Evolutionary conservation across 1,284 basidiomycete species (phyloP), one percentile per base, ranked within the genome.

Genomic region (Cerioporus squamosus): DNA sequence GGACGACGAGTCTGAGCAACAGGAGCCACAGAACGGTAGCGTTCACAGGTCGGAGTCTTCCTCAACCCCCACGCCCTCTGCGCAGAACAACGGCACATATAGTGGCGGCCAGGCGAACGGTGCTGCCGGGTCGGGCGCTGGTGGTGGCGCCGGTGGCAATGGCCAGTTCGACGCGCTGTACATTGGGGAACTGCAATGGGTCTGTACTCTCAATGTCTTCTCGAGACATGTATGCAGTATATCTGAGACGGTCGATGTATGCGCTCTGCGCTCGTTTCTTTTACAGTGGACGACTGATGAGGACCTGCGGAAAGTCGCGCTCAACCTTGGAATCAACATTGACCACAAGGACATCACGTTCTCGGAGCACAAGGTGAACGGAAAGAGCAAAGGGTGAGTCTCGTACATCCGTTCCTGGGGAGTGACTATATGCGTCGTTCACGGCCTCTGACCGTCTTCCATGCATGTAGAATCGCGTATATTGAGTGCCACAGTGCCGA

Each of bases 341-440:
- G 85, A 89, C 63, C 87, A 93, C 73, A 88, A 88, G 69, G 92
- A 98, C 68, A 91, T 98, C 68, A 95, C 94, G 12, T 98, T 98
- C 72, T 95, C 95, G 51, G 97, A 99, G 75, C 96, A 99, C 77
- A 98, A 98, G 77, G 96, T 98, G 44, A 99, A 99, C 68, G 96
- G 96, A 24, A 98, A 98, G 76, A 91, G 88, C 74, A 95, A 95
- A 77, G 93, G 93, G 92, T 93, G 67, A 63, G 70, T 62, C 29
- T 39, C 20, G 26, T 23, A 10, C 17, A n/a, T 15, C 4, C 2
- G 5, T 14, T n/a, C 9, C 9, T 20, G 4, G 9, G 9, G 51
- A 10, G 33, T 48, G 54, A 48, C 29, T 64, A 61, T 60, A 63
- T 67, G 60, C 60, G 54, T 52, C 22, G 20, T 31, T 40, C 12